These are phyloP conservation scores for Striga asiatica DNA, from an alignment of 257 asterid genomes.

Conservation along the genomic window DNA sequence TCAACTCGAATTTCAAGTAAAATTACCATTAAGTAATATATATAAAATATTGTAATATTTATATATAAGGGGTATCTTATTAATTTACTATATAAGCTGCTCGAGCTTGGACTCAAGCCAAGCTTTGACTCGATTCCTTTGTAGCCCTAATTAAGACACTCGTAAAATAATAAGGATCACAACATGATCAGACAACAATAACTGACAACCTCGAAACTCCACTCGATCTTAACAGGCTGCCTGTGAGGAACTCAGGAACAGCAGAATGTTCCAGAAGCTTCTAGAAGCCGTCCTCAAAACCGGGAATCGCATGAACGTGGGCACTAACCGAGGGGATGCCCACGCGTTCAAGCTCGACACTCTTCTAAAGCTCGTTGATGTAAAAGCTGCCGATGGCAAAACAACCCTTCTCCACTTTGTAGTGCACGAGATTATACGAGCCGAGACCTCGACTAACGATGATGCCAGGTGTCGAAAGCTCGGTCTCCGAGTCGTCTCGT, in stretches of 20 bases:
- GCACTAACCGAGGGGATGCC: constrained; percentile 93
- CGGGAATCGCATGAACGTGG: constrained; percentile 94
- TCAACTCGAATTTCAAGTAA: too few relatives aligned
- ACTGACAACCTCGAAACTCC: neutral
- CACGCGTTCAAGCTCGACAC: constrained; percentile 97
- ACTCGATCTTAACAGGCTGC: constrained; percentile 60
- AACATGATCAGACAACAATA: neutral
- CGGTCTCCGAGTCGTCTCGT: constrained; percentile 77
- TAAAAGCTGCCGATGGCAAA: constrained; percentile 92
- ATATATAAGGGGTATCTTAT: too few relatives aligned
- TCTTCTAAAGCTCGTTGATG: constrained; percentile 82
- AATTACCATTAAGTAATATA: too few relatives aligned
- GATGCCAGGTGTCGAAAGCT: constrained; percentile 66
- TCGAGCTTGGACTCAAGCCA: too few relatives aligned
- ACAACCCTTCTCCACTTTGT: constrained; percentile 94
- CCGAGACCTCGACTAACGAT: constrained; percentile 45
- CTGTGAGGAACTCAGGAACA: constrained; percentile 76
- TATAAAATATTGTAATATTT: too few relatives aligned
- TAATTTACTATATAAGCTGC: too few relatives aligned
- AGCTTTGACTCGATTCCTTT: too few relatives aligned
- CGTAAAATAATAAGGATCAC: too few relatives aligned
- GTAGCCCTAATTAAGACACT: too few relatives aligned
- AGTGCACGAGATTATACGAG: constrained; percentile 76
- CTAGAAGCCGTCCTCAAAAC: constrained; percentile 96
- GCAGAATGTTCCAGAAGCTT: constrained; percentile 86